Evolutionary conservation across 2,329 filamentous ascomycete species (phyloP).

Genomic region (Trichothecium roseum): DNA sequence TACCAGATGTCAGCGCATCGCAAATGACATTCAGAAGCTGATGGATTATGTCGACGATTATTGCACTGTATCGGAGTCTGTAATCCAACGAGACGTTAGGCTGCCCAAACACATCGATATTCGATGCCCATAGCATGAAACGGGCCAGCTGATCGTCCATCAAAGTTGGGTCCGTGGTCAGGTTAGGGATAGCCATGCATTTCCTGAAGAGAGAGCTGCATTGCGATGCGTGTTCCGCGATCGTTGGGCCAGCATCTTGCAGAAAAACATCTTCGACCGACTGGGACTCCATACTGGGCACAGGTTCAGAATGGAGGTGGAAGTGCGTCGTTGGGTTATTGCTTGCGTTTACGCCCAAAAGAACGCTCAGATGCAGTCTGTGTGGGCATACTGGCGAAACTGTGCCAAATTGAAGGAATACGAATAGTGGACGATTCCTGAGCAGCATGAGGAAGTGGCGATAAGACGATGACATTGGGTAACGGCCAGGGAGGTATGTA

Average conservation of each 20-base stretch:
- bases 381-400: too few species aligned
- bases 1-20: neutral
- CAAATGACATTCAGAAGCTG: slow-evolving; percentile 7
- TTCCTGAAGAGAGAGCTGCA: slow-evolving; percentile 15
- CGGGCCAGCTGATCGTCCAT: slow-evolving; percentile 9
- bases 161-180: slow-evolving; percentile 15
- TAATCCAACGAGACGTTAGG: slow-evolving; percentile 18
- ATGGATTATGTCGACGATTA: slow-evolving; percentile 10
- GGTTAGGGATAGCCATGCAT: slow-evolving; percentile 12
- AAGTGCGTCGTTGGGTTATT: too few species aligned
- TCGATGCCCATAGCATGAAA: slow-evolving; percentile 6
- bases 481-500: too few species aligned
- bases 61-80: slow-evolving; percentile 17
- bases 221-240: slow-evolving; percentile 16
- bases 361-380: too few species aligned
- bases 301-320: too few species aligned
- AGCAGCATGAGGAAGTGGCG: too few species aligned
- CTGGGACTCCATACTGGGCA: too few species aligned
- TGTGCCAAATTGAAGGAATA: too few species aligned
- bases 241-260: slow-evolving; percentile 14
- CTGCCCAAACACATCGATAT: slow-evolving; percentile 10
- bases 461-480: too few species aligned
- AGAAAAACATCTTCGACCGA: slow-evolving; percentile 19
- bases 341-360: too few species aligned
- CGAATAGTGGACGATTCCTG: too few species aligned